Base-by-base conservation (phyloP, 2,329 filamentous ascomycete genomes). In the Verticillium nonalfalfae region DNA sequence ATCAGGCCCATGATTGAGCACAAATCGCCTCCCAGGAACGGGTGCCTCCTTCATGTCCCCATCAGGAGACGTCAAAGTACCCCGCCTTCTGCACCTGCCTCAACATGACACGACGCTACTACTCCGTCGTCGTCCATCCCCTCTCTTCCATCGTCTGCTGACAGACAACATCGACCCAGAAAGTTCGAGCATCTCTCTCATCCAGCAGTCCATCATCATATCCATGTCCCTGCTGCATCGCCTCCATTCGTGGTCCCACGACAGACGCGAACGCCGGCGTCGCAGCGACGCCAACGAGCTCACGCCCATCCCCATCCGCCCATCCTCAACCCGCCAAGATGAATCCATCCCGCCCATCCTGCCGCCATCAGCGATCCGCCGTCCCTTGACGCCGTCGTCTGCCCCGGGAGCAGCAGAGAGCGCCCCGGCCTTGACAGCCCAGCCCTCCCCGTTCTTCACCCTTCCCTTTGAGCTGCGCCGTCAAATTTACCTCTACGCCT, bases 381-480 rank as follows among this genome's bases (percentile, higher is more conserved):
- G 45, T 18, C 45, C 45, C 7, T 21, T 50, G 18, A 50, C 45
- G n/a, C 45, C 45, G 4, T n/a, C 45, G 9, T 50, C 18, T 36
- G 2, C 35, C 2, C 35, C 35, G 35, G 45, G 11, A 21, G 3
- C 45, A 5, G 11, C n/a, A 21, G n/a, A 7, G 4, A 6, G 6
- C 6, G 6, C 18, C 9, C 6, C 7, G 7, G 1, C 18, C 4
- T 11, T n/a, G 9, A 4, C 7, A 21, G 45, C 4, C 5, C 15
- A 50, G 9, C 6, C 45, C 7, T 50, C 45, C 9, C n/a, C 45
- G n/a, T 54, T 54, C 40, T 59, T 68, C 56, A 34, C 39, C 3
- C 58, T 72, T 7, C 69, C 71, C 7, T 45, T 64, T 14, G 69
- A 73, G 58, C 60, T 73, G 36, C 68, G 70, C 7, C 64, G 63